These are phyloP conservation scores for Penicillium sp. DNA, from an alignment of 2,329 filamentous ascomycete species.

Conservation along the genomic window DNA sequence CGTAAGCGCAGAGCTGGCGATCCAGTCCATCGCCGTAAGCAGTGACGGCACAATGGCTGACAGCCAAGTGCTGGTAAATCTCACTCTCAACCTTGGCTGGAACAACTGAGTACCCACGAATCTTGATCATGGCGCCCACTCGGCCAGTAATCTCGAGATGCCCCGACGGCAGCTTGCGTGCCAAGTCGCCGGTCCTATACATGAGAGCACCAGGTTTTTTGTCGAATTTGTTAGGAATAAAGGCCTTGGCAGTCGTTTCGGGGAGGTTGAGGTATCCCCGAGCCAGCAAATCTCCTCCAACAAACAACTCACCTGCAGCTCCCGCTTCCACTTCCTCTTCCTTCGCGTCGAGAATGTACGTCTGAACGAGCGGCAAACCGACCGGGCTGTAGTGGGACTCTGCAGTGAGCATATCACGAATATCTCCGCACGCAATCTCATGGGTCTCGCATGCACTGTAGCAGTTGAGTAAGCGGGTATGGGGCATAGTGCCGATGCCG, in stretches of 20 bases:
- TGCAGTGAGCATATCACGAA: constrained; percentile 62
- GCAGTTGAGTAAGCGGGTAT: constrained; percentile 67
- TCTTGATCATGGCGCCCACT: constrained; percentile 75
- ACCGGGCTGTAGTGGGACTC: constrained; percentile 67
- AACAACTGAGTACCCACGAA: constrained; percentile 72
- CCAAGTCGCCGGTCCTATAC: constrained; percentile 71
- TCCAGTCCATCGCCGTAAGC: constrained; percentile 73
- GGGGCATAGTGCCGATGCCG: constrained; percentile 63
- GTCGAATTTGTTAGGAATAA: constrained; percentile 63
- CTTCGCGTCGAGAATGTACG: constrained; percentile 68
- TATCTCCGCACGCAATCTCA: constrained; percentile 72
- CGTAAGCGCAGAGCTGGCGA: constrained; percentile 69
- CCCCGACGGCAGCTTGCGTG: constrained; percentile 62
- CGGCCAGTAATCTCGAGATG: constrained; percentile 70
- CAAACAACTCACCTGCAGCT: constrained; percentile 65
- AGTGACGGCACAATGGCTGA: constrained; percentile 66
- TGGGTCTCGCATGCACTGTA: constrained; percentile 82
- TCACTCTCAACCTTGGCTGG: constrained; percentile 71
- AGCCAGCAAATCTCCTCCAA: constrained; percentile 69
- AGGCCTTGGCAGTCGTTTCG: constrained; percentile 69
- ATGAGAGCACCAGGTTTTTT: constrained; percentile 58
- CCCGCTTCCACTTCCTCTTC: constrained; percentile 61
- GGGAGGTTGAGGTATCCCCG: constrained; percentile 75
- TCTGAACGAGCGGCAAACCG: constrained; percentile 63
- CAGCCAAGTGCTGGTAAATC: constrained; percentile 64